A percentile compares a stretch with the other conserved stretches of the same genome.
Evolutionary conservation across 352 stramenopile species (phyloP).

Genomic region (Thraustochytrium sp.): DNA sequence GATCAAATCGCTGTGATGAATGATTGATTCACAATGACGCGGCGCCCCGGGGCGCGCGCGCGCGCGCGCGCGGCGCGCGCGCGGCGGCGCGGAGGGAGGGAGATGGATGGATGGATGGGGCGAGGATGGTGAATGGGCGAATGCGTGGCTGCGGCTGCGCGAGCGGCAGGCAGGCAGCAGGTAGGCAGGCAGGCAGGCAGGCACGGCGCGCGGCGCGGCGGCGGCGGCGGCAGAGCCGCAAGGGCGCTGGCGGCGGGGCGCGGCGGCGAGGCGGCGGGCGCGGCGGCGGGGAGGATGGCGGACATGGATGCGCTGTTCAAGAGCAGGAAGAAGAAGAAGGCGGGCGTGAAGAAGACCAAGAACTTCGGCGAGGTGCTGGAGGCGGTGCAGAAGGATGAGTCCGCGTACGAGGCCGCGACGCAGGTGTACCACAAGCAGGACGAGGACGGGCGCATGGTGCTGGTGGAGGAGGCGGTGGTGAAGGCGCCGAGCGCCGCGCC

Average conservation of each 20-base stretch:
- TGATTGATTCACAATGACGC: no score
- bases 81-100: no score
- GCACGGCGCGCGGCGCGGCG: no score
- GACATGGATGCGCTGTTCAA: conserved; percentile 33
- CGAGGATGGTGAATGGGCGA: no score
- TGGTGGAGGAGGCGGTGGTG: neutral
- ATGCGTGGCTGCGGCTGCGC: no score
- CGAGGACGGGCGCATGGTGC: neutral
- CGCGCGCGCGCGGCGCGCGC: no score
- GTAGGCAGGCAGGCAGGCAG: no score
- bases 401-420: neutral
- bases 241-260: neutral
- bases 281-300: neutral
- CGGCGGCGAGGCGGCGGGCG: neutral
- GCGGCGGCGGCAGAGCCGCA: no score
- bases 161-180: no score
- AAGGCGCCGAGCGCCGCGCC: neutral
- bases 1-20: no score
- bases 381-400: neutral
- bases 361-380: conserved; percentile 31
- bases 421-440: neutral
- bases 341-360: neutral
- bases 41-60: no score
- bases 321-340: conserved; percentile 35
- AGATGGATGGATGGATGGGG: no score